Base-by-base conservation (phyloP, 176 grass and related monocot genomes). In the Oryza rufipogon region DNA sequence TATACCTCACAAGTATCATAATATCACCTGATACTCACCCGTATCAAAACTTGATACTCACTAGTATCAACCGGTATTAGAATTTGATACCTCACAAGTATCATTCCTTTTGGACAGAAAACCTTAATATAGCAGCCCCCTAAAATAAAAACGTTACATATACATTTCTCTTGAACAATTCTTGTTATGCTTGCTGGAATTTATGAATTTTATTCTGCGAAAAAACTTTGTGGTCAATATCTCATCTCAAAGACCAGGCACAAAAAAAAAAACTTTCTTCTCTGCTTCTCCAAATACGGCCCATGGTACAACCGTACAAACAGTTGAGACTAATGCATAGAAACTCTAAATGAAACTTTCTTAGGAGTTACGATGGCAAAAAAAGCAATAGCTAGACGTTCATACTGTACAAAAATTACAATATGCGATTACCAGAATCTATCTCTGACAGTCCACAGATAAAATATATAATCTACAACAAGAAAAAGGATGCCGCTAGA, bases 331-430 rank as follows among this genome's bases (percentile, higher is more conserved):
- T 47, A 47, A 12, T 47, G 2, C 45, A 12, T 47, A 47, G 11
- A 47, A 47, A 47, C 6, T 32, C 47, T 36, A 41, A 58, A 66
- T 30, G n/a, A 66, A 41, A 45, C 39, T 42, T 1, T 17, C 9
- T 46, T 23, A 6, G 1, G 25, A 33, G 34, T 47, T 14, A 19
- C 26, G 4, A 48, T 39, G 65, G 16, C 39, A 39, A 42, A 84
- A 42, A 2, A 69, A 41, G 28, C 20, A 89, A 68, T 23, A 32
- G 17, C 49, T 76, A 70, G 61, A 52, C 72, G n/a, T 51, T 61
- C 61, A 46, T 45, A 79, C 84, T 83, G 25, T 83, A 90, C 88
- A 90, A 34, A 86, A 63, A 65, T 82, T 86, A 83, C 61, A 82
- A 16, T 2, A 72, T 11, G 42, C 66, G 49, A 85, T 80, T 23